Evolutionary conservation across 805 yeast species (phyloP).

Genomic region (Cyberlindnera veronae): DNA sequence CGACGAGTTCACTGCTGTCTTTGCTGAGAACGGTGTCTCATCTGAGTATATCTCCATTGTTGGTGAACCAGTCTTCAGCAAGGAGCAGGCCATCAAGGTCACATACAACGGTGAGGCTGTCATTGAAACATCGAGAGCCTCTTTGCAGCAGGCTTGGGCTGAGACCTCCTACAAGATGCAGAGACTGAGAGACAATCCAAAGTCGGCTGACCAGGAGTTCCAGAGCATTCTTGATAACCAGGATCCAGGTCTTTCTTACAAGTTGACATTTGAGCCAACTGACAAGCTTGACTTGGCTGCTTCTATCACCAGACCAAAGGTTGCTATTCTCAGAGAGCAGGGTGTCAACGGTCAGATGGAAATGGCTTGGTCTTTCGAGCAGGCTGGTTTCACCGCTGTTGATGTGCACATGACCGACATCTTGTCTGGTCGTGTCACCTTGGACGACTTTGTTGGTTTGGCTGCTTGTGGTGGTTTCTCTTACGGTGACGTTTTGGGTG

Average conservation of each 20-base stretch:
- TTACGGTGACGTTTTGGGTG: slow-evolving; percentile 97
- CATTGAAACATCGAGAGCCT: slow-evolving; percentile 56
- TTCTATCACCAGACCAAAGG: slow-evolving; percentile 61
- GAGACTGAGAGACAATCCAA: slow-evolving; percentile 90
- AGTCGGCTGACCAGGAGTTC: slow-evolving; percentile 83
- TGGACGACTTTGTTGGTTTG: slow-evolving; percentile 82
- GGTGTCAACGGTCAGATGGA: slow-evolving; percentile 98
- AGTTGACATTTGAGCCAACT: slow-evolving; percentile 64
- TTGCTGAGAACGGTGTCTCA: slow-evolving; percentile 58
- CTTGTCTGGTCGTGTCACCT: slow-evolving; percentile 62
- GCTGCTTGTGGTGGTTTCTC: slow-evolving; percentile 99
- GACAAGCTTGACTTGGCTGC: slow-evolving; percentile 45
- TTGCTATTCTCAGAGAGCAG: slow-evolving; percentile 95
- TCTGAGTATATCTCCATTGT: slow-evolving; percentile 52
- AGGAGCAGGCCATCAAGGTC: slow-evolving; percentile 50
- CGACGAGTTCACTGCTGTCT: slow-evolving; percentile 50
- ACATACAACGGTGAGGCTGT: slow-evolving; percentile 43
- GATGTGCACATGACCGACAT: slow-evolving; percentile 98
- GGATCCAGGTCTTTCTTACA: slow-evolving; percentile 87
- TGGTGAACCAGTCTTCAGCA: slow-evolving; percentile 63
- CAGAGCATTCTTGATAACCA: slow-evolving; percentile 67
- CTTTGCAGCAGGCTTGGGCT: slow-evolving; percentile 80
- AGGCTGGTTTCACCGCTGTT: slow-evolving; percentile 90
- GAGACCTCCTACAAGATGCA: slow-evolving; percentile 88
- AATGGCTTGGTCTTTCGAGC: slow-evolving; percentile 96